Conservation (phyloP, 108 stramenopile genomes). For the Pinguiococcus pyrenoidosus region DNA sequence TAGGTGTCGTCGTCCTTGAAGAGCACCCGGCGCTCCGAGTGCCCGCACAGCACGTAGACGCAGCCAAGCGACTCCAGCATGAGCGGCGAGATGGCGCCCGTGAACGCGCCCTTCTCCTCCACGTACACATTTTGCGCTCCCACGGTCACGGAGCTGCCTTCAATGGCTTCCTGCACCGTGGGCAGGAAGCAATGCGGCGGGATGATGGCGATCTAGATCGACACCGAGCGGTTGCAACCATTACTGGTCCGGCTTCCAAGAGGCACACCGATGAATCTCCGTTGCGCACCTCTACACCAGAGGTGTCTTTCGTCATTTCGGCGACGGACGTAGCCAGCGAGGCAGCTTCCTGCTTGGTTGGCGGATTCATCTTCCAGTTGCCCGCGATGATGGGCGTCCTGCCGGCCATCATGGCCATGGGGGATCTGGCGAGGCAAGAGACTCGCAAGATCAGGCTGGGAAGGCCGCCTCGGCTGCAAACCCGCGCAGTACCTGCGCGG, state of each 20-base stretch:
- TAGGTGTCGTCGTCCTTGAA: slow-evolving; percentile 44
- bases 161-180: slow-evolving; percentile 10
- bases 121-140: slow-evolving; percentile 79
- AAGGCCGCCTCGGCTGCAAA: no score
- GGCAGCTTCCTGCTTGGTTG: no score
- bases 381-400: slow-evolving; percentile 67
- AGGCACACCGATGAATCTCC: no score
- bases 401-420: slow-evolving; percentile 2
- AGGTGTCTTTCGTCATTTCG: no score
- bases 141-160: slow-evolving; percentile 58
- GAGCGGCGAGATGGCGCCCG: slow-evolving; percentile 21
- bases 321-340: no score
- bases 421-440: no score
- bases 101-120: slow-evolving; percentile 31
- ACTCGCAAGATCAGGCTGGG: no score
- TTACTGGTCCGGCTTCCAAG: no score
- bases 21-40: slow-evolving; percentile 49
- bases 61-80: slow-evolving; percentile 40
- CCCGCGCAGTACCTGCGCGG: no score
- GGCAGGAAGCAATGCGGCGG: slow-evolving; percentile 15
- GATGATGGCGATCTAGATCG: slow-evolving; percentile 19
- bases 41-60: slow-evolving; percentile 50
- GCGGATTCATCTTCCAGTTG: slow-evolving; percentile 76
- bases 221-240: no score
- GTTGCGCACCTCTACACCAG: no score